Evolutionary conservation across 2,329 filamentous ascomycete genomes (phyloP).

Genomic region (Chaetomium globosum): DNA sequence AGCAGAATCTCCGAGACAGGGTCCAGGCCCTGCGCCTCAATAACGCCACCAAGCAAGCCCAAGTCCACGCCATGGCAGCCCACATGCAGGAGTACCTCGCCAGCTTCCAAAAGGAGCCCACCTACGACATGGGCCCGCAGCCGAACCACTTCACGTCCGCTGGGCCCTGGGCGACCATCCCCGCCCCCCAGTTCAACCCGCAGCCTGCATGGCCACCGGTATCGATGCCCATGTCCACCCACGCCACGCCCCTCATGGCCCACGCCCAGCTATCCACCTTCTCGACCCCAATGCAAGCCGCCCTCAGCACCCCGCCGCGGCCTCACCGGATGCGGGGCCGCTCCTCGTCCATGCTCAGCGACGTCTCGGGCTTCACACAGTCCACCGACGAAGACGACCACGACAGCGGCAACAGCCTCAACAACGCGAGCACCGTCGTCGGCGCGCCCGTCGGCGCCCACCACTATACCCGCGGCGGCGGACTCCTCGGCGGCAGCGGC

Average conservation of each 20-base stretch:
- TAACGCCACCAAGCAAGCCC: slow-evolving; percentile 47
- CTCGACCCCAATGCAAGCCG: slow-evolving; percentile 28
- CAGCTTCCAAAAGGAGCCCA: slow-evolving; percentile 47
- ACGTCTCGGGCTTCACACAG: slow-evolving; percentile 68
- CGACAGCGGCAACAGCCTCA: slow-evolving; percentile 29
- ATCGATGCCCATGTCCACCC: slow-evolving; percentile 42
- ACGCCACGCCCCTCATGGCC: slow-evolving; percentile 37
- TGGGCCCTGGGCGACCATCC: slow-evolving; percentile 33
- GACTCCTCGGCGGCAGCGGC: slow-evolving; percentile 16
- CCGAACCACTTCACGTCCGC: slow-evolving; percentile 30
- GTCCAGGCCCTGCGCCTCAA: slow-evolving; percentile 44
- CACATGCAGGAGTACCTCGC: slow-evolving; percentile 48
- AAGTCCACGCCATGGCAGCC: slow-evolving; percentile 43
- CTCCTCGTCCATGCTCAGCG: slow-evolving; percentile 68
- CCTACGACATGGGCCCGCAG: slow-evolving; percentile 41
- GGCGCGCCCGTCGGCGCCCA: slow-evolving; percentile 18
- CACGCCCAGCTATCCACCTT: slow-evolving; percentile 29
- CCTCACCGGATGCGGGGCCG: slow-evolving; percentile 55
- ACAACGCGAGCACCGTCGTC: slow-evolving; percentile 33
- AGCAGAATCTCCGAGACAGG: slow-evolving; percentile 49
- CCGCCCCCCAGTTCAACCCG: slow-evolving; percentile 44
- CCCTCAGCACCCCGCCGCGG: slow-evolving; percentile 31
- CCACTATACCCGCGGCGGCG: slow-evolving; percentile 15
- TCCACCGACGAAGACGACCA: slow-evolving; percentile 58
- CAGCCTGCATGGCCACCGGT: slow-evolving; percentile 45